Evolutionary conservation across 1,284 basidiomycete genomes (phyloP).

Genomic region (Naganishia sp.): DNA sequence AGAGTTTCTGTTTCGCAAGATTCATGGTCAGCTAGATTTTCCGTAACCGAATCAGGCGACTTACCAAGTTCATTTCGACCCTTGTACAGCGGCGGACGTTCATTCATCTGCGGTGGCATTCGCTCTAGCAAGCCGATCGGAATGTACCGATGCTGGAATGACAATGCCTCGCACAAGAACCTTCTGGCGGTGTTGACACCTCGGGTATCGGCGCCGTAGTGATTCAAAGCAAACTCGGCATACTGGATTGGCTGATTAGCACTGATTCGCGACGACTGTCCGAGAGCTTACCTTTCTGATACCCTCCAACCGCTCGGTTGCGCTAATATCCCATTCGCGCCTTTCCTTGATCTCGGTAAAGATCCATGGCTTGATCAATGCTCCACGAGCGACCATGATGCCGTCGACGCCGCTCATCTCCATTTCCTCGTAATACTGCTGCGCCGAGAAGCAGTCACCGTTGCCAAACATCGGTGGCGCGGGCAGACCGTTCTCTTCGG

Average conservation of each 20-base stretch:
- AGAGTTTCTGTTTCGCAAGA: background rate
- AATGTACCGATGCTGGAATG: constrained; percentile 92
- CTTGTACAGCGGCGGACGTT: constrained; percentile 79
- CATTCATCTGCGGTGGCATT: constrained; percentile 80
- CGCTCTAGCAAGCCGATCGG: constrained; percentile 90
- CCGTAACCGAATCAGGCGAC: constrained; percentile 8
- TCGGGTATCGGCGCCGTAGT: constrained; percentile 81
- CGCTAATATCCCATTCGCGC: constrained; percentile 91
- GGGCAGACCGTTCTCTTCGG: constrained; percentile 72
- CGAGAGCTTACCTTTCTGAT: constrained; percentile 65
- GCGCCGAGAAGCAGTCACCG: constrained; percentile 87
- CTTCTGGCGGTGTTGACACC: constrained; percentile 91
- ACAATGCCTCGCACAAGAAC: constrained; percentile 91
- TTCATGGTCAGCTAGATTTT: background rate
- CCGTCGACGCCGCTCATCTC: constrained; percentile 83
- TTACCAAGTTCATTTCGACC: constrained; percentile 82
- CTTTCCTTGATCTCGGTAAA: constrained; percentile 94
- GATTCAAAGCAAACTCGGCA: constrained; percentile 71
- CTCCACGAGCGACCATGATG: constrained; percentile 91
- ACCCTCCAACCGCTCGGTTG: constrained; percentile 83
- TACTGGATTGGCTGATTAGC: constrained; percentile 58
- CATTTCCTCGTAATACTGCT: constrained; percentile 75
- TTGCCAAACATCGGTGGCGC: constrained; percentile 93
- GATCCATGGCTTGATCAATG: constrained; percentile 92
- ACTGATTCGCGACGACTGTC: background rate